Evolutionary conservation across 352 stramenopile species (phyloP), one percentile per base, ranked within the genome.

Genomic region (Phytophthora lateralis): DNA sequence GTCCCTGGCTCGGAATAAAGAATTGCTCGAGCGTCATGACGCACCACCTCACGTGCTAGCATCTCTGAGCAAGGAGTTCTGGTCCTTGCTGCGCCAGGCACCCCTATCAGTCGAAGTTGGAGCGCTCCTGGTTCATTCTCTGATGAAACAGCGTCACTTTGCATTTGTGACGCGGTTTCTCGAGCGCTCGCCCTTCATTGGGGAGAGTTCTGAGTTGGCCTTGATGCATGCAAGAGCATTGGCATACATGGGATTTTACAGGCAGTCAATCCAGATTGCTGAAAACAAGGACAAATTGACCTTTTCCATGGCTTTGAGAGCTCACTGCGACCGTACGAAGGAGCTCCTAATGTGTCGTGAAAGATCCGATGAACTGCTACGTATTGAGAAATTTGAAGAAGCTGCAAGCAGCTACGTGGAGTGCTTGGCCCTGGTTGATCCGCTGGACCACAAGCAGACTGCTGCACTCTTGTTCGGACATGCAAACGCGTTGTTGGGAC

Each of bases 181-280:
- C 15, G 44, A 64, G 0, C 9, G 29, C n/a, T 74, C 60, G 3
- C 17, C 55, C 9, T 60, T 79, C 7, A 57, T 37, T 8, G 11
- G 20, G 18, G 21, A 49, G 34, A 49, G 50, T 53, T 43, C 51
- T 7, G 35, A 48, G 30, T 37, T 82, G 39, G 77, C 67, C 21
- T 35, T 80, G 34, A 9, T 57, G 10, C 49, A 69, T 43, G 63
- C 67, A 45, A 55, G 39, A n/a, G 63, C 63, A 10, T 44, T 82
- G 11, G 67, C 63, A 11, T 59, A 44, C 0, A 15, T 50, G 0
- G 65, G 69, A 1, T 55, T 60, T 44, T 74, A 62, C 42, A 60
- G 48, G 17, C 50, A 59, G 30, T 73, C 69, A 4, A 62, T 80
- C 6, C 14, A 43, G 1, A 39, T 63, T 39, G 45, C 55, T 24